Evolutionary conservation across 306 rosid genomes (phyloP), one percentile per base, ranked within the genome.

Genomic region (Fagus sylvatica): DNA sequence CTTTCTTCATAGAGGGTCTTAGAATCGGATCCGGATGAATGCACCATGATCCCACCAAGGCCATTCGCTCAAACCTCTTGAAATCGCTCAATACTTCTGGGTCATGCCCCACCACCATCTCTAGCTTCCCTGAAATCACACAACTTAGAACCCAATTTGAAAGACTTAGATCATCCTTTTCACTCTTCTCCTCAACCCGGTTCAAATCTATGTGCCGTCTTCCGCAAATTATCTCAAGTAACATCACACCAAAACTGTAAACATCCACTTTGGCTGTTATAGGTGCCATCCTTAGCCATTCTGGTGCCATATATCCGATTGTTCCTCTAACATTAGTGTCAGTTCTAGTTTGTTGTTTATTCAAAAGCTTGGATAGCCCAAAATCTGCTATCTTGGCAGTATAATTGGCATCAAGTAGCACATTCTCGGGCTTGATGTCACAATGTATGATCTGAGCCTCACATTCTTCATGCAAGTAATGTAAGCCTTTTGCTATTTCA

Each of bases 361-460:
- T 76, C 79, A 84, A 53, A 51, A 84, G 76, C 74, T 82, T 78
- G 40, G 82, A 82, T 2, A 82, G 74, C 30, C 86, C 86, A 82
- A 82, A 82, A 70, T 78, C 86, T 36, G 84, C 41, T 66, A 84
- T 84, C 71, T 84, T 80, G 28, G 84, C 74, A 2, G 51, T 69
- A 74, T 76, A 53, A 34, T 76, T 73, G 69, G 76, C 76, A 60
- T 80, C 87, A 30, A 84, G 82, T 65, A 84, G 69, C 65, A 84
- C 84, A 60, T 84, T 84, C 37, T 84, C 76, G 1, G 87, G 82
- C 59, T 84, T 84, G 56, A 80, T 84, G 53, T 84, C 87, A 41
- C 84, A 84, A 60, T 84, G 84, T 76, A 84, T 84, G 80, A 84
- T 73, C 17, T 76, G 77, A 8, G 79, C 73, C 64, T 80, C 79